phyloP scores from a whole-genome alignment of 306 rosid genomes.

The Adenanthera pavonina region DNA sequence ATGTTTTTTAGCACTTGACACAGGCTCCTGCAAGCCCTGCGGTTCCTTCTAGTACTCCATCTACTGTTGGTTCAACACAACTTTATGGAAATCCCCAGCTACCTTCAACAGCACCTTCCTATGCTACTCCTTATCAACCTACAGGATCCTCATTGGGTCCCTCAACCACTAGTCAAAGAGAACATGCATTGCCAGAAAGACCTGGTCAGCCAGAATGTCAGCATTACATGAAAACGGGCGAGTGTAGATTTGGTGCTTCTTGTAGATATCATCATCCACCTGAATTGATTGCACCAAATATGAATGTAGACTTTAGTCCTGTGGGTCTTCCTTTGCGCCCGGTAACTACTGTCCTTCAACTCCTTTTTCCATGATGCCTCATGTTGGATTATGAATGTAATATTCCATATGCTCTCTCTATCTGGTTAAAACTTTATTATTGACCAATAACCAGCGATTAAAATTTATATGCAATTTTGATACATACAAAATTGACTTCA shows the following conservation, averaged over 20 bases:
- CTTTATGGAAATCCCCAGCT: slow-evolving; percentile 72
- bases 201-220: slow-evolving; percentile 90
- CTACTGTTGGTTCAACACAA: slow-evolving; percentile 65
- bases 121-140: slow-evolving; percentile 69
- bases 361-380: slow-evolving; percentile 26
- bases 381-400: slow-evolving; percentile 36
- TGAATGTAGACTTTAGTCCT: slow-evolving; percentile 63
- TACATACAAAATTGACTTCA: slow-evolving; percentile 9
- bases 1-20: slow-evolving; percentile 43
- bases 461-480: slow-evolving; percentile 11
- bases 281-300: slow-evolving; percentile 61
- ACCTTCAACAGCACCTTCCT: slow-evolving; percentile 65
- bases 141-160: slow-evolving; percentile 65
- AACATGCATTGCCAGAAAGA: slow-evolving; percentile 78
- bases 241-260: slow-evolving; percentile 78
- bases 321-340: slow-evolving; percentile 90
- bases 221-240: slow-evolving; percentile 83
- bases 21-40: slow-evolving; percentile 75
- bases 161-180: slow-evolving; percentile 68
- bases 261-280: slow-evolving; percentile 89
- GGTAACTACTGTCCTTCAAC: slow-evolving; percentile 64
- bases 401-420: slow-evolving; percentile 28
- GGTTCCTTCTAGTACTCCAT: slow-evolving; percentile 69
- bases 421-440: slow-evolving; percentile 18
- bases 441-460: slow-evolving; percentile 23